A percentile compares a stretch with the other conserved stretches of the same genome.
Evolutionary conservation across 2,329 filamentous ascomycete species (phyloP).

Genomic region (Clarireedia homoeocarpa): DNA sequence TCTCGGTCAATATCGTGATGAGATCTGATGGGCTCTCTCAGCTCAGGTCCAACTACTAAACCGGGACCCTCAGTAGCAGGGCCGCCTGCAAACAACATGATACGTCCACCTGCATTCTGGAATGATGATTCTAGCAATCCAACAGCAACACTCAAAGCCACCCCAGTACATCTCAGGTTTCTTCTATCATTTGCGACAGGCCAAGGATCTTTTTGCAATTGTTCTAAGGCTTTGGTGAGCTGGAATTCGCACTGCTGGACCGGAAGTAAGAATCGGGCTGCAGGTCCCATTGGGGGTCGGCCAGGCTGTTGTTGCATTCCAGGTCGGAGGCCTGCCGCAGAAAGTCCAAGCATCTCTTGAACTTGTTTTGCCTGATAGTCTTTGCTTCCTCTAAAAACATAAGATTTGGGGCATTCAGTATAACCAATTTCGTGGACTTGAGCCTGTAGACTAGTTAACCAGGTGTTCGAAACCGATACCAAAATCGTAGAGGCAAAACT

Average conservation of each 20-base stretch:
- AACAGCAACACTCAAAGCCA: conserved; percentile 91
- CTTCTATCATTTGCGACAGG: conserved; percentile 90
- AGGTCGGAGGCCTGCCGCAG: conserved; percentile 64
- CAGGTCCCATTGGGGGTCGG: conserved; percentile 69
- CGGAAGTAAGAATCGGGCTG: conserved; percentile 84
- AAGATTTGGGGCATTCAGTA: conserved; percentile 95
- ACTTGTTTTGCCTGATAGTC: conserved; percentile 98
- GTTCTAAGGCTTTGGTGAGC: conserved; percentile 90
- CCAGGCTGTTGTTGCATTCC: conserved; percentile 62
- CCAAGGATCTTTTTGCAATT: conserved; percentile 95
- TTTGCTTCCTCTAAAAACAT: conserved; percentile 96
- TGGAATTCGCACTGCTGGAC: conserved; percentile 96
- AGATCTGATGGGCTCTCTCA: conserved; percentile 92
- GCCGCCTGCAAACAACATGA: conserved; percentile 96
- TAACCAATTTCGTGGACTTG: conserved; percentile 98
- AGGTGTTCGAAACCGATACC: background rate
- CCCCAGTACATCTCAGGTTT: conserved; percentile 84
- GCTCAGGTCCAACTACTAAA: conserved; percentile 90
- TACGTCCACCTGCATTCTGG: conserved; percentile 86
- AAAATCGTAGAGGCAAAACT: background rate
- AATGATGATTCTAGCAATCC: conserved; percentile 91
- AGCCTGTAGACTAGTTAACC: conserved; percentile 43
- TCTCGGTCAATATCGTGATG: conserved; percentile 98
- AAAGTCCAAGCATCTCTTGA: conserved; percentile 95
- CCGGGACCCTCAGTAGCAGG: conserved; percentile 93